Evolutionary conservation across 2,329 filamentous ascomycete genomes (phyloP).

Genomic region (Fusarium sublunatum): DNA sequence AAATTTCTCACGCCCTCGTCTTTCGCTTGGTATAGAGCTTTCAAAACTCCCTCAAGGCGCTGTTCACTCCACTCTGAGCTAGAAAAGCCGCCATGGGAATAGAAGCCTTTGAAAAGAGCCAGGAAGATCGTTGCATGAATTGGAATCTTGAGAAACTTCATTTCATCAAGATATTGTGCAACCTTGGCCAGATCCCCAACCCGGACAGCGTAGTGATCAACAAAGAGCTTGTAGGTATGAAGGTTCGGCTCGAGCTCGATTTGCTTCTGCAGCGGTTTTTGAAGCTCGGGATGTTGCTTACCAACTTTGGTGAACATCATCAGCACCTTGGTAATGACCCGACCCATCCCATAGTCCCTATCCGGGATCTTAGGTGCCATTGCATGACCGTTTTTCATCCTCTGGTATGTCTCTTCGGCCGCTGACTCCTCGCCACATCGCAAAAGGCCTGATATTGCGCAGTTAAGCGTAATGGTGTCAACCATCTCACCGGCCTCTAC

Average conservation of each 20-base stretch:
- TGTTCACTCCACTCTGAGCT: conserved; percentile 77
- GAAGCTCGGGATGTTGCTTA: conserved; percentile 66
- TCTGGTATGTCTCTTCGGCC: conserved; percentile 82
- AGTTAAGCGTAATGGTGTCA: conserved; percentile 87
- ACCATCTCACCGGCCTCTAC: conserved; percentile 89
- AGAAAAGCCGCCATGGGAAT: conserved; percentile 72
- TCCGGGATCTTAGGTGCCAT: conserved; percentile 55
- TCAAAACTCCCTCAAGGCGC: conserved; percentile 75
- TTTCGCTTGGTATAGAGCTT: conserved; percentile 68
- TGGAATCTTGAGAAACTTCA: conserved; percentile 75
- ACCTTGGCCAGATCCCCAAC: conserved; percentile 79
- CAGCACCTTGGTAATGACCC: conserved; percentile 65
- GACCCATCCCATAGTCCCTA: conserved; percentile 59
- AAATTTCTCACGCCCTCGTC: conserved; percentile 60
- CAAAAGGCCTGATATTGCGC: conserved; percentile 82
- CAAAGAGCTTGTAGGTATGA: conserved; percentile 81
- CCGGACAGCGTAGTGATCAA: conserved; percentile 76
- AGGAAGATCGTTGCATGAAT: conserved; percentile 83
- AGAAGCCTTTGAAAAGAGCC: conserved; percentile 85
- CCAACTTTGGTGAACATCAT: conserved; percentile 68
- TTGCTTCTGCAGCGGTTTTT: conserved; percentile 65
- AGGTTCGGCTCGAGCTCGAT: conserved; percentile 78
- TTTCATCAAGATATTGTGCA: conserved; percentile 79
- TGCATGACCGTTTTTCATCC: conserved; percentile 77
- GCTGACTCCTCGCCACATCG: conserved; percentile 79